A percentile compares a stretch with the other conserved stretches of the same genome.
phyloP scores from a whole-genome alignment of 2,329 filamentous ascomycete genomes.

The Verticillium tricorpus region DNA sequence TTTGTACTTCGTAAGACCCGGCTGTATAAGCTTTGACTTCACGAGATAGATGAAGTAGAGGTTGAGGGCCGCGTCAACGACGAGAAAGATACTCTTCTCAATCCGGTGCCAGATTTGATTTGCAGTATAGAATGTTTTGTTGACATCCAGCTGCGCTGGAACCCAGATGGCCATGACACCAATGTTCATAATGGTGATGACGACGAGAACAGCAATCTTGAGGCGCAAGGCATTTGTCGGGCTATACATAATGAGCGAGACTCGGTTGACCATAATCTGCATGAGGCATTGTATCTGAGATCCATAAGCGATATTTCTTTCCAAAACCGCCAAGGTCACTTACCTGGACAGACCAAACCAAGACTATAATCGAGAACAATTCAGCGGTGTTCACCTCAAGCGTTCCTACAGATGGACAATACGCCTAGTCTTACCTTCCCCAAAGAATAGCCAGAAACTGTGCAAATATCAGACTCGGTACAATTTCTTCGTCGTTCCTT shows the following conservation, averaged over 20 bases:
- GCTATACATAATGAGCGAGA: constrained; percentile 38
- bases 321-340: neutral
- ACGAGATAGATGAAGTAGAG: constrained; percentile 41
- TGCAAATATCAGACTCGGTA: neutral
- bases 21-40: constrained; percentile 36
- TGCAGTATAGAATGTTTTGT: constrained; percentile 30
- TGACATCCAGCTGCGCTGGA: constrained; percentile 37
- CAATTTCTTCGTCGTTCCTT: too few relatives aligned
- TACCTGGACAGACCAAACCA: constrained; percentile 20
- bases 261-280: constrained; percentile 49
- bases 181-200: constrained; percentile 41
- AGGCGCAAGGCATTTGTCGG: constrained; percentile 28
- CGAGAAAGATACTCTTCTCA: constrained; percentile 41
- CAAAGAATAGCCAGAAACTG: neutral
- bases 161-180: constrained; percentile 48
- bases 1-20: constrained; percentile 44
- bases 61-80: constrained; percentile 41
- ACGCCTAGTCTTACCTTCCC: neutral
- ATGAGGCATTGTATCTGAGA: constrained; percentile 39
- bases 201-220: constrained; percentile 36
- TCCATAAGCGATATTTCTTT: neutral
- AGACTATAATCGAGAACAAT: neutral
- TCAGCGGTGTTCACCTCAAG: neutral
- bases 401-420: neutral
- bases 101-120: constrained; percentile 45